Evolutionary conservation across 2,329 filamentous ascomycete genomes (phyloP).

Genomic region (Claviceps cyperi): DNA sequence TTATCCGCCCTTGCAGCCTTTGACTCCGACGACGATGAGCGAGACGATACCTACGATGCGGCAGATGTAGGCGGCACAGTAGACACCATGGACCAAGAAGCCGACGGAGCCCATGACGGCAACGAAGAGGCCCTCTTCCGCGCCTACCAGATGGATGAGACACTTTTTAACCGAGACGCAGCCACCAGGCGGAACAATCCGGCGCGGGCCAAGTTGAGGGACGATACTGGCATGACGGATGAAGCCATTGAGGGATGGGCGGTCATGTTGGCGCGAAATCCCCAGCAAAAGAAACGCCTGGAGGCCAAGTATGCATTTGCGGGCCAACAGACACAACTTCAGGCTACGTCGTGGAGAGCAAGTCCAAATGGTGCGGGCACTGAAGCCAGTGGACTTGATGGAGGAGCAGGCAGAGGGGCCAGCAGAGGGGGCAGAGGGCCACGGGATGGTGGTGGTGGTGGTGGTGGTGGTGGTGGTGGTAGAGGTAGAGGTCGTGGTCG

Average conservation of each 20-base stretch:
- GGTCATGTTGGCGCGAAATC: conserved; percentile 65
- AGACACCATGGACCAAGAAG: conserved; percentile 48
- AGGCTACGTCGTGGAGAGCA: conserved; percentile 49
- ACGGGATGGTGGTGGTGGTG: conserved; percentile 5
- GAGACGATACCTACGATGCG: conserved; percentile 91
- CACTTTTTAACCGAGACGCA: conserved; percentile 56
- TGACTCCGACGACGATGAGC: conserved; percentile 88
- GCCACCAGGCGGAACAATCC: conserved; percentile 50
- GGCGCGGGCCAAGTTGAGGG: conserved; percentile 48
- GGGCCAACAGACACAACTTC: conserved; percentile 51
- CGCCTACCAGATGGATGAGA: conserved; percentile 50
- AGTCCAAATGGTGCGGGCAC: conserved; percentile 38
- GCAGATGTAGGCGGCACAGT: conserved; percentile 84
- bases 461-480: conserved; percentile 21
- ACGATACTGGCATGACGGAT: conserved; percentile 77
- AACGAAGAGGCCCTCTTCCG: conserved; percentile 62
- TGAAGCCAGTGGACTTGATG: conserved; percentile 39
- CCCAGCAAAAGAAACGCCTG: conserved; percentile 51
- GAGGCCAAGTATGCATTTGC: conserved; percentile 57
- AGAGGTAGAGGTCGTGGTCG: conserved; percentile 27
- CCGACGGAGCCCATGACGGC: conserved; percentile 30
- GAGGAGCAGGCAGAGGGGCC: conserved; percentile 18
- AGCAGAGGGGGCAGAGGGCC: conserved; percentile 29
- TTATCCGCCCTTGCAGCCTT: conserved; percentile 77
- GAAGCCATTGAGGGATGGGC: conserved; percentile 92